Evolutionary conservation across 495 filamentous ascomycete genomes (phyloP).

Genomic region (Xylaria cubensis): DNA sequence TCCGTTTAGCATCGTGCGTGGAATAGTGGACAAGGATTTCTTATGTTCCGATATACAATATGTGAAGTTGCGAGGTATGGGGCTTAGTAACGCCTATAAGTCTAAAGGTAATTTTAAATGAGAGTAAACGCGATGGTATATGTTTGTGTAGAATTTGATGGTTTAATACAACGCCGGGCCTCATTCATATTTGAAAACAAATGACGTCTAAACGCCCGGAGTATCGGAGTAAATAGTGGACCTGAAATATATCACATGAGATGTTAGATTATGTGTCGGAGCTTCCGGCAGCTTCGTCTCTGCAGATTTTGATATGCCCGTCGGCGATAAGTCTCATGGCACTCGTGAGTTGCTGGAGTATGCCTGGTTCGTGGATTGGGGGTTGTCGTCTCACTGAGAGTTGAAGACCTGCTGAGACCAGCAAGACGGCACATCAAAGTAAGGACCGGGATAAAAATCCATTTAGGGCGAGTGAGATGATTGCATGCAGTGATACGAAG

Average conservation of each 20-base stretch:
- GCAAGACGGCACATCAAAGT: background rate
- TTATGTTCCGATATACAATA: background rate
- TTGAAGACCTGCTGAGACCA: background rate
- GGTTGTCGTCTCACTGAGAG: background rate
- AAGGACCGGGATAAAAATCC: background rate
- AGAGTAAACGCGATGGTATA: background rate
- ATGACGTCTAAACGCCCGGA: background rate
- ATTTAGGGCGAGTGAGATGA: background rate
- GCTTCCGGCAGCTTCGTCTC: background rate
- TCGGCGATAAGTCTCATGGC: background rate
- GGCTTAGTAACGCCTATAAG: background rate
- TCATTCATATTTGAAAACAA: background rate
- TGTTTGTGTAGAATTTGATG: background rate
- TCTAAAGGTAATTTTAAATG: background rate
- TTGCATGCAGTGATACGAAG: background rate
- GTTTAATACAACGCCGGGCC: too few species aligned
- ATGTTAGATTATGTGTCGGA: background rate
- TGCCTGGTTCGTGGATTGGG: background rate
- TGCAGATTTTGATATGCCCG: background rate
- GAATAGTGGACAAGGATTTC: background rate
- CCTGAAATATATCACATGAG: background rate
- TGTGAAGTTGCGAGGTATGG: background rate
- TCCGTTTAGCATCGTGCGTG: background rate
- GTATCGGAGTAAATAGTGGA: conserved; percentile 12
- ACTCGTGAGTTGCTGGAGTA: background rate